These are phyloP conservation scores for Selaginella moellendorffii DNA, from an alignment of 75 land plant species.

Conservation along the genomic window DNA sequence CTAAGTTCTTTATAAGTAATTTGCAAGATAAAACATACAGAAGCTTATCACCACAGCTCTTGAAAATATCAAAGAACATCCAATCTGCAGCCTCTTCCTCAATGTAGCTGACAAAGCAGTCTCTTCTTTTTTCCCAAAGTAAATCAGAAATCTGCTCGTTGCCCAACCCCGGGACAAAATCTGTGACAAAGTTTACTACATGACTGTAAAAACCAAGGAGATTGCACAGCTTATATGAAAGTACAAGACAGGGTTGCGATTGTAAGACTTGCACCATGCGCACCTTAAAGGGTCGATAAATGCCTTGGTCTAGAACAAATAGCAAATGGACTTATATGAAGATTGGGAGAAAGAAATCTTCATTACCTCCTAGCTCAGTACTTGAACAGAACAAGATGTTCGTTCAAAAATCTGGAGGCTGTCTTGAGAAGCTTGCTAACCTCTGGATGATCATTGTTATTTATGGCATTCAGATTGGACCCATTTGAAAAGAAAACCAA, in stretches of 20 bases:
- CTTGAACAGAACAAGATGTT: conserved; percentile 93
- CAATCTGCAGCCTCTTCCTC: conserved; percentile 67
- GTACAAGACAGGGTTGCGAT: conserved; percentile 73
- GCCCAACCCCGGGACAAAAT: conserved; percentile 8
- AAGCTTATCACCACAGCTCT: conserved; percentile 75
- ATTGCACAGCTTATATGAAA: conserved; percentile 79
- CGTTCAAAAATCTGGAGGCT: conserved; percentile 75
- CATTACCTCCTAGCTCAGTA: conserved; percentile 95
- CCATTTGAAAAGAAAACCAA: conserved; percentile 44
- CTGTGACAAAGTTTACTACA: conserved; percentile 40
- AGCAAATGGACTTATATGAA: conserved; percentile 41
- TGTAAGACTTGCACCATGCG: conserved; percentile 97
- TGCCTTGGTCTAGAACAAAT: conserved; percentile 91
- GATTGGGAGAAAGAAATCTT: not conserved
- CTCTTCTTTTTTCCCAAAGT: conserved; percentile 64
- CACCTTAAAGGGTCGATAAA: conserved; percentile 95
- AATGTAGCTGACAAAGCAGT: conserved; percentile 75
- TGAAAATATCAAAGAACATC: conserved; percentile 80
- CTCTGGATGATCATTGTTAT: conserved; percentile 92
- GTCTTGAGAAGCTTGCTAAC: conserved; percentile 75
- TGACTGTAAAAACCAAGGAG: conserved; percentile 72
- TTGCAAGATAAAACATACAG: no score
- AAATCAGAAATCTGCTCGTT: conserved; percentile 59
- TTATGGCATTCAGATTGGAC: conserved; percentile 90
- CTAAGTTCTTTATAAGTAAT: no score